Evolutionary conservation across 352 stramenopile species (phyloP).

Genomic region (Globisporangium solare): DNA sequence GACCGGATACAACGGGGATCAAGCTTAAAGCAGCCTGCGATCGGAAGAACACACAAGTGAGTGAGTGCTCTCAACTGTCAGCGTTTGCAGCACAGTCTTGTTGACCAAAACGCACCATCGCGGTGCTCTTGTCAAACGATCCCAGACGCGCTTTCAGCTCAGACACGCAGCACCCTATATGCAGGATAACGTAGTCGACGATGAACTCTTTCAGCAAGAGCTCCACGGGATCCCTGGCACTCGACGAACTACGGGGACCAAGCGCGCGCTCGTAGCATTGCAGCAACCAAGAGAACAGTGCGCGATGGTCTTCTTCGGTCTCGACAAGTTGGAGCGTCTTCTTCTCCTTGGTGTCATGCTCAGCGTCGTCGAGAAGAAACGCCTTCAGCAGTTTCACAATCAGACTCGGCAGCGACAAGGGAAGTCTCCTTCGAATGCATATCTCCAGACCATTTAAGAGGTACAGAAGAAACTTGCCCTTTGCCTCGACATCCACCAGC

Average conservation of each 20-base stretch:
- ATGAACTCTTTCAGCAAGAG: conserved; percentile 24
- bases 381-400: background rate
- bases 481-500: conserved; percentile 16
- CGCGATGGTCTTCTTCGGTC: conserved; percentile 3
- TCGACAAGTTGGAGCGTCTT: conserved; percentile 3
- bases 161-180: background rate
- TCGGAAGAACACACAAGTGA: background rate
- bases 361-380: background rate
- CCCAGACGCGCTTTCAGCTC: background rate
- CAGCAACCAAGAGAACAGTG: conserved; percentile 28
- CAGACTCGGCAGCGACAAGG: background rate
- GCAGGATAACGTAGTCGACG: conserved; percentile 27
- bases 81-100: background rate
- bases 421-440: background rate
- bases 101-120: conserved; percentile 2
- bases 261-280: background rate
- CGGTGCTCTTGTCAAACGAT: background rate
- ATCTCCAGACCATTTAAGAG: conserved; percentile 2
- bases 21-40: conserved; percentile 3
- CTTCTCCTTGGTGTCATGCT: background rate
- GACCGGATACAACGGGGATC: background rate
- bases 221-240: background rate
- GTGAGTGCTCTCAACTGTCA: background rate
- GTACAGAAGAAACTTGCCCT: conserved; percentile 3
- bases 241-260: background rate